These are phyloP conservation scores for Atkinsonella texensis DNA, from an alignment of 2,329 filamentous ascomycete species.

Conservation along the genomic window DNA sequence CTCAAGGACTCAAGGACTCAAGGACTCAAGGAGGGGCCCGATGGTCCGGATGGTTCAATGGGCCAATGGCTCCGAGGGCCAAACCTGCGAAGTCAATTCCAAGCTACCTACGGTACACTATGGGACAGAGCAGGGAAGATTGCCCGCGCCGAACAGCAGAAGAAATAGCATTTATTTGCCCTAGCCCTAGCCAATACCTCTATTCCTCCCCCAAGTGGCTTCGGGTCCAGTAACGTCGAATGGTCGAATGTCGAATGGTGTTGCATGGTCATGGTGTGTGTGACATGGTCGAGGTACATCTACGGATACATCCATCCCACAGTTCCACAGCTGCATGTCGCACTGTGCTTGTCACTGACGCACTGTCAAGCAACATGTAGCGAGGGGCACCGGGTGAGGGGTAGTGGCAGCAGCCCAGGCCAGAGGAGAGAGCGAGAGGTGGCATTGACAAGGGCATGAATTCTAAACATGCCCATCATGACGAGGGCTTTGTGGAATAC, in stretches of 20 bases:
- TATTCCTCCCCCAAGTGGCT: too few species aligned
- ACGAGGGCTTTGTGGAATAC: too few species aligned
- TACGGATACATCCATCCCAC: background rate
- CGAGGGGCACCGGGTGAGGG: background rate
- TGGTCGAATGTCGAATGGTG: background rate
- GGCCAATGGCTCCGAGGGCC: background rate
- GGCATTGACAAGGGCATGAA: too few species aligned
- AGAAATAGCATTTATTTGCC: too few species aligned
- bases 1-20: background rate
- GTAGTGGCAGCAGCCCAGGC: too few species aligned
- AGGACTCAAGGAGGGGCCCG: too few species aligned
- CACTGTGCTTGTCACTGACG: background rate
- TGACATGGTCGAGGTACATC: background rate
- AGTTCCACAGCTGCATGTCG: background rate
- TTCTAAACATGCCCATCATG: too few species aligned
- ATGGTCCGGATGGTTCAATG: background rate
- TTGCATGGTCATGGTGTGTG: background rate
- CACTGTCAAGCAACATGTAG: background rate
- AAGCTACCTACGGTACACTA: background rate
- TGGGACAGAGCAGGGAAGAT: background rate
- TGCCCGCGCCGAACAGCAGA: too few species aligned
- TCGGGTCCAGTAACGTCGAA: background rate
- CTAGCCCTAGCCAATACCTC: too few species aligned
- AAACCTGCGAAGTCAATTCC: background rate
- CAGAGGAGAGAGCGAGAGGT: too few species aligned